Percentiles rank a stretch among this genome's conserved stretches.
Conservation (phyloP, 495 filamentous ascomycete genomes). For the Elaphomyces granulatus region DNA sequence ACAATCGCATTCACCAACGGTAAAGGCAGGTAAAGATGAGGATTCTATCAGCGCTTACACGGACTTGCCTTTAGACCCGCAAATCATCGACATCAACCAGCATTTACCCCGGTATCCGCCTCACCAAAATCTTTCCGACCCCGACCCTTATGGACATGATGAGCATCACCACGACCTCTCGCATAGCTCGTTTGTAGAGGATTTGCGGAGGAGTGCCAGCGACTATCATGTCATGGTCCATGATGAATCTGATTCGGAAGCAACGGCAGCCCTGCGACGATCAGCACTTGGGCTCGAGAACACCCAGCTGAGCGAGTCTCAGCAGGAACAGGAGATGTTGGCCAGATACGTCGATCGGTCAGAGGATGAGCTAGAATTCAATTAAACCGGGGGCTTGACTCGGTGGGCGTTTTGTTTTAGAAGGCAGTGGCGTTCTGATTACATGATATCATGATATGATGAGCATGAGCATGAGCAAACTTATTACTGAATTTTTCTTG, state of each 20-base stretch:
- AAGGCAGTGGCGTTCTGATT: too few relatives aligned
- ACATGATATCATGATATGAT: too few relatives aligned
- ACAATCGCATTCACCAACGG: constrained; percentile 13
- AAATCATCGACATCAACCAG: constrained; percentile 31
- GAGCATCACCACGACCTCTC: constrained; percentile 17
- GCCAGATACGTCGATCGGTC: constrained; percentile 28
- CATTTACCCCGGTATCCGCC: constrained; percentile 26
- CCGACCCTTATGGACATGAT: constrained; percentile 20
- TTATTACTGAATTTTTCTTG: too few relatives aligned
- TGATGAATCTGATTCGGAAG: constrained; percentile 24
- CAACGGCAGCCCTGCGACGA: constrained; percentile 19
- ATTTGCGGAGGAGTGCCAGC: constrained; percentile 24
- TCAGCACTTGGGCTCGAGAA: constrained; percentile 30
- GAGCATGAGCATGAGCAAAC: too few relatives aligned
- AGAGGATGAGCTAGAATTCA: constrained; percentile 29
- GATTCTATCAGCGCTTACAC: constrained; percentile 28
- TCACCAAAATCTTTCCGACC: constrained; percentile 24
- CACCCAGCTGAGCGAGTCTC: constrained; percentile 26
- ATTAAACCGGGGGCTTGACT: too few relatives aligned
- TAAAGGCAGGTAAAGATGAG: constrained; percentile 13
- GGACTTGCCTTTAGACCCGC: constrained; percentile 30
- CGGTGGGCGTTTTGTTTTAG: too few relatives aligned
- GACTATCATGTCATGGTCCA: constrained; percentile 36
- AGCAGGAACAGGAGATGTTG: constrained; percentile 30
- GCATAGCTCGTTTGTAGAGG: constrained; percentile 25